Evolutionary conservation across 176 grass and related monocot genomes (phyloP), one percentile per base, ranked within the genome.

Genomic region (Juncus effusus): DNA sequence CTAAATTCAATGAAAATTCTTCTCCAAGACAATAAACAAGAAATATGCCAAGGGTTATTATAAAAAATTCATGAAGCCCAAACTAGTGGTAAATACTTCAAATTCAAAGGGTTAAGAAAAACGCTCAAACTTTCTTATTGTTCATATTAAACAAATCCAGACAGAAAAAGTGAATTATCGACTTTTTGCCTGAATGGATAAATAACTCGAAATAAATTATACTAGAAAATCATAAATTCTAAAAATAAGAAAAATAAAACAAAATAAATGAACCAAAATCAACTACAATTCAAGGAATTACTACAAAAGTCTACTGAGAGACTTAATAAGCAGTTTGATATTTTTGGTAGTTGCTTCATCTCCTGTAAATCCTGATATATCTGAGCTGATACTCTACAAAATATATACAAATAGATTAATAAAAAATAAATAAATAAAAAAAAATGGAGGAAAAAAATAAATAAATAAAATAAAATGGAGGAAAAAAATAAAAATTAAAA

Each of bases 261-360:
- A 38, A 13, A 72, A 4, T 5, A 60, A 42, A 44, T 53, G 19
- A 47, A 47, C 56, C 54, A 72, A 71, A 72, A 72, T 74, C 10
- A 10, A 11, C 16, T 42, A 38, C 49, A 41, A 59, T 59, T 81
- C 62, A 38, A 70, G 59, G 8, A 13, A 39, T 47, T 40, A 66
- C 86, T 79, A 99, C 78, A 99, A 78, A 16, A 99, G 78, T 76
- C 89, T 86, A 81, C 94, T 90, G 4, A 99, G 89, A 51, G 94
- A 99, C 73, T 90, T 93, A 61, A 99, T 93, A 51, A 99, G 78
- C 78, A 90, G 69, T 41, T 99, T 99, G 51, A 93, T 75, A 69
- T 93, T 93, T 73, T 16, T 79, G 40, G 80, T 84, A 35, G 94
- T 90, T 2, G 62, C 77, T 65, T 99, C 94, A 28, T 99, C 94